Evolutionary conservation across 2,329 filamentous ascomycete genomes (phyloP).

Genomic region (Sarocladium oryzae): DNA sequence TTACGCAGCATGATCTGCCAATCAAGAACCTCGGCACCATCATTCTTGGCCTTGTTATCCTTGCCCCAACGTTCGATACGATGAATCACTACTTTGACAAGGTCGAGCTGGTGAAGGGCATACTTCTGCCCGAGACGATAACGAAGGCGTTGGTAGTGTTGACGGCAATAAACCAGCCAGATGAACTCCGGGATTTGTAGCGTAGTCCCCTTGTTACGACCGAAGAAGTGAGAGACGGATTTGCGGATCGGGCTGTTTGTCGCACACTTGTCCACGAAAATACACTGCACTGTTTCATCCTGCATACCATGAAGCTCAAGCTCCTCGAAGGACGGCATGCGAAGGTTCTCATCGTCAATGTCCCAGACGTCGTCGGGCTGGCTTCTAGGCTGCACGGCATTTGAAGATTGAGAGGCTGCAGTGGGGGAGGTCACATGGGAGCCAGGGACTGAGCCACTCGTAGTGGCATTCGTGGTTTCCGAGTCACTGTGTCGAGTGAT

Average conservation of each 20-base stretch:
- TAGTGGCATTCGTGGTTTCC: background rate
- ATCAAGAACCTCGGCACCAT: conserved; percentile 3
- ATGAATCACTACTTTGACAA: conserved; percentile 56
- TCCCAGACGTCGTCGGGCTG: conserved; percentile 2
- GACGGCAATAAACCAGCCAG: conserved; percentile 74
- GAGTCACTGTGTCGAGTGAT: conserved; percentile 1
- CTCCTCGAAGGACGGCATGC: conserved; percentile 5
- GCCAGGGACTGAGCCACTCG: background rate
- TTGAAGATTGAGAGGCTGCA: background rate
- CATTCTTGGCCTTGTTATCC: conserved; percentile 9
- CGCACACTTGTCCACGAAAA: conserved; percentile 51
- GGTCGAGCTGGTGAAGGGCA: conserved; percentile 54
- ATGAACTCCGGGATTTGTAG: conserved; percentile 60
- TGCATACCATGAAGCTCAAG: conserved; percentile 6
- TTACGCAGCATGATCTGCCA: conserved; percentile 9
- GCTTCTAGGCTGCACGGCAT: background rate
- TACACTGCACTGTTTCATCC: conserved; percentile 35
- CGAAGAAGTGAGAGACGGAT: conserved; percentile 75
- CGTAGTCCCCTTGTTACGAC: conserved; percentile 74
- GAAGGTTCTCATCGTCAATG: conserved; percentile 7
- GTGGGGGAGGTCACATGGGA: conserved; percentile 2
- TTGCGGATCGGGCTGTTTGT: conserved; percentile 60
- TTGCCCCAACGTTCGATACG: conserved; percentile 57
- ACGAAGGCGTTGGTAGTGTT: conserved; percentile 71
- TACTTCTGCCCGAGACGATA: conserved; percentile 61